Evolutionary conservation across 2,329 filamentous ascomycete genomes (phyloP).

Genomic region (Cyphellophora attinorum): DNA sequence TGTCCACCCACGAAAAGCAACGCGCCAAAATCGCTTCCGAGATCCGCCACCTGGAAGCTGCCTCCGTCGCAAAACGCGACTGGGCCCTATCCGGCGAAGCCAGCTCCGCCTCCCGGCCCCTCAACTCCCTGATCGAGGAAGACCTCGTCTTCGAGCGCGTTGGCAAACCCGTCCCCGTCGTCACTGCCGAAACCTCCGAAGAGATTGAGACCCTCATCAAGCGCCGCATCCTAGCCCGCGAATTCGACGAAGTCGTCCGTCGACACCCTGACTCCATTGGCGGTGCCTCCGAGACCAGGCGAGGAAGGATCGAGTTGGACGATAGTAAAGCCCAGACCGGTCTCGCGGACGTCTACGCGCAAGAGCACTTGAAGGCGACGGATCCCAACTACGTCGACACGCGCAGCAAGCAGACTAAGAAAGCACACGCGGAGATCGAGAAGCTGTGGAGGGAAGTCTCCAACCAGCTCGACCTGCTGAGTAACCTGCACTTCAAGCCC

Average conservation of each 20-base stretch:
- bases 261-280: slow-evolving; percentile 67
- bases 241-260: slow-evolving; percentile 85
- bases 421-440: slow-evolving; percentile 75
- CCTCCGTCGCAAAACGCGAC: slow-evolving; percentile 77
- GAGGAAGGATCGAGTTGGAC: slow-evolving; percentile 70
- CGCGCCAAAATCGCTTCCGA: slow-evolving; percentile 81
- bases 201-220: slow-evolving; percentile 92
- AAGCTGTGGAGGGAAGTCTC: slow-evolving; percentile 73
- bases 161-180: slow-evolving; percentile 88
- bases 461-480: slow-evolving; percentile 75
- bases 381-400: slow-evolving; percentile 75
- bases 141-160: slow-evolving; percentile 92
- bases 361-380: slow-evolving; percentile 70
- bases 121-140: slow-evolving; percentile 88
- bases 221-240: slow-evolving; percentile 74
- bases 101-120: slow-evolving; percentile 65
- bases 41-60: slow-evolving; percentile 82
- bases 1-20: slow-evolving; percentile 73
- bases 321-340: slow-evolving; percentile 81
- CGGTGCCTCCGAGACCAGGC: slow-evolving; percentile 50
- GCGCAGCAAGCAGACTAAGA: slow-evolving; percentile 70
- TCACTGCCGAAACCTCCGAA: slow-evolving; percentile 83
- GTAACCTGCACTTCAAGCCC: slow-evolving; percentile 91
- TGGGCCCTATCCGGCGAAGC: slow-evolving; percentile 91
- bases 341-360: slow-evolving; percentile 87